Evolutionary conservation across 169 alveolate genomes (phyloP), one percentile per base, ranked within the genome.

Genomic region (Plasmodium malariae): DNA sequence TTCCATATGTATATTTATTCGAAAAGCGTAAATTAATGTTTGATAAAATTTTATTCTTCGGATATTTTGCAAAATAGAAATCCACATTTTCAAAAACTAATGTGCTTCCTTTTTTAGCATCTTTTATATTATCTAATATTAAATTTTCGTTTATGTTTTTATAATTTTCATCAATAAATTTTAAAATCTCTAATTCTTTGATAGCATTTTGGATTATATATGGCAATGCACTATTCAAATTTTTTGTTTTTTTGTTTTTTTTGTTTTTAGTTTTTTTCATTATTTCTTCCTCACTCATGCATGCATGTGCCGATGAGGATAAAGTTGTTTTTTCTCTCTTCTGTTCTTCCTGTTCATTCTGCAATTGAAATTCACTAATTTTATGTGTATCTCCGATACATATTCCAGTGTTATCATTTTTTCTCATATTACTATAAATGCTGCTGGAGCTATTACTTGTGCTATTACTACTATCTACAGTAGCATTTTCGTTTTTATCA

Each of bases 41-140:
- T 76, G 89, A 76, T 48, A 76, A 62, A 62, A 76, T 76, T 76
- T 76, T 76, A 63, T 76, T 76, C 30, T 76, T 76, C n/a, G 89
- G 89, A 60, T 62, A 76, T 76, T 76, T 62, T 45, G 74, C 89
- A 76, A 62, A 62, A 69, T 76, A 76, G 55, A 62, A 76, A 63
- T 76, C 89, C 9, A 76, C 89, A 63, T 76, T 76, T 76, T 76
- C 76, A 55, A 76, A 76, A 30, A 65, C 63, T 62, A 76, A 37
- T 36, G 59, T 76, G 28, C 89, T 76, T 51, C 89, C 89, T 19
- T 63, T 76, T 76, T 76, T 45, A 28, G 60, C 76, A 67, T 43
- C 89, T 45, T 76, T 62, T 32, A 76, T n/a, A 63, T 62, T 76
- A 63, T 76, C 76, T 19, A 76, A 32, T n/a, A 76, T 76, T 76